phyloP scores from a whole-genome alignment of 2,329 filamentous ascomycete species.

The Pseudogymnoascus sp. region DNA sequence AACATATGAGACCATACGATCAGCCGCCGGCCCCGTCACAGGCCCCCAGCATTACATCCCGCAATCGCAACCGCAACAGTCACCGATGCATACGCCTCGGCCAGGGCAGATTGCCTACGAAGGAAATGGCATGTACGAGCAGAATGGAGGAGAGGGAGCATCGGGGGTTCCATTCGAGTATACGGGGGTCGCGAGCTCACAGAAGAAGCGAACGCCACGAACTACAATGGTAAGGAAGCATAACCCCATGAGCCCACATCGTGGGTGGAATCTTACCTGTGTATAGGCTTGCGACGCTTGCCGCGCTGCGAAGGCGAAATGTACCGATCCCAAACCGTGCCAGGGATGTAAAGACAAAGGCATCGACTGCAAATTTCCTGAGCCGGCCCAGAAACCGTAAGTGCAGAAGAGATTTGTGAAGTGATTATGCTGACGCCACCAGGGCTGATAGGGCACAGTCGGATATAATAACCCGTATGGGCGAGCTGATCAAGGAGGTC shows the following conservation, averaged over 20 bases:
- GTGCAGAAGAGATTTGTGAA: slow-evolving; percentile 37
- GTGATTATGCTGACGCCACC: background rate
- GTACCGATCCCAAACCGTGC: slow-evolving; percentile 76
- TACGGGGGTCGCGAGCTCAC: slow-evolving; percentile 12
- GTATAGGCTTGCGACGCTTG: slow-evolving; percentile 82
- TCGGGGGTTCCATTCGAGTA: background rate
- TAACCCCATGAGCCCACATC: slow-evolving; percentile 24
- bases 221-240: slow-evolving; percentile 32
- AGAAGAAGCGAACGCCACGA: slow-evolving; percentile 28
- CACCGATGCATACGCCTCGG: background rate
- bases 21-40: slow-evolving; percentile 12
- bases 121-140: background rate
- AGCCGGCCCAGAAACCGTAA: slow-evolving; percentile 86
- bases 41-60: background rate
- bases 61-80: background rate
- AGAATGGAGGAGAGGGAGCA: background rate
- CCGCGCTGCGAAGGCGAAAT: slow-evolving; percentile 81
- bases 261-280: background rate
- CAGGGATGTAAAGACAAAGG: slow-evolving; percentile 86
- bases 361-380: slow-evolving; percentile 78
- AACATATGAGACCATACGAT: slow-evolving; percentile 21
- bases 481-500: slow-evolving; percentile 26
- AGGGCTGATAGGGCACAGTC: slow-evolving; percentile 48
- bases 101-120: background rate
- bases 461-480: slow-evolving; percentile 47